phyloP scores from a whole-genome alignment of 192 early-diverging fungal genomes.

The Rhizoclosmatium sp. region DNA sequence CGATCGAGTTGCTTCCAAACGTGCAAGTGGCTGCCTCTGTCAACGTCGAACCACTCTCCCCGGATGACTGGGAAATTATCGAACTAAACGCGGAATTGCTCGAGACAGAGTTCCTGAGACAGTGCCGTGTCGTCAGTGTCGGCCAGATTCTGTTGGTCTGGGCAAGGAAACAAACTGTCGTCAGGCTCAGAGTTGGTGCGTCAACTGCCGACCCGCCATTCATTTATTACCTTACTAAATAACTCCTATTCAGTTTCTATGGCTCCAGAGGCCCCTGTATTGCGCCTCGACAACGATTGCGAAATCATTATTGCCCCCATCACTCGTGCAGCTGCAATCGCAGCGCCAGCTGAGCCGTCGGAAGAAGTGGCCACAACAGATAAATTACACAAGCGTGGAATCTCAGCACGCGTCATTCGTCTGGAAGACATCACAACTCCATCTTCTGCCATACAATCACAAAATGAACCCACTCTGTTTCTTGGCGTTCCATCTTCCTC shows the following conservation, averaged over 20 bases:
- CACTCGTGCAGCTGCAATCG: slow-evolving; percentile 7
- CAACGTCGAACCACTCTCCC: slow-evolving; percentile 51
- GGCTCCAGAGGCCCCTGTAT: slow-evolving; percentile 35
- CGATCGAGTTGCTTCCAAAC: slow-evolving; percentile 31
- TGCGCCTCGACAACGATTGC: slow-evolving; percentile 46
- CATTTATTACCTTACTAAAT: neutral
- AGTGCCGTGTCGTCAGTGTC: slow-evolving; percentile 48
- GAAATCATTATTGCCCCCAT: slow-evolving; percentile 60
- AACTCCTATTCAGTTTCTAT: slow-evolving; percentile 36
- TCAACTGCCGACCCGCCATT: neutral
- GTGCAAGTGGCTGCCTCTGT: slow-evolving; percentile 33
- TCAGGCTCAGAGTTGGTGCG: slow-evolving; percentile 47
- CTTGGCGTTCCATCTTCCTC: neutral
- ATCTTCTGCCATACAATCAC: neutral
- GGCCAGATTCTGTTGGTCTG: slow-evolving; percentile 51
- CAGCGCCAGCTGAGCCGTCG: neutral
- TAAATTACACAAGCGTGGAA: slow-evolving; percentile 2
- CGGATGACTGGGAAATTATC: slow-evolving; percentile 65
- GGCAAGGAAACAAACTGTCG: slow-evolving; percentile 43
- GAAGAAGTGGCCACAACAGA: neutral
- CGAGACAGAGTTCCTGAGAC: slow-evolving; percentile 56
- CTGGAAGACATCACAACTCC: slow-evolving; percentile 18
- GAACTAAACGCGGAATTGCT: slow-evolving; percentile 57
- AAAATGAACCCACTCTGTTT: slow-evolving; percentile 8
- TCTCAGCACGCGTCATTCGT: slow-evolving; percentile 17